Base-by-base conservation (phyloP, 306 rosid genomes). In the apple (Malus domestica) region DNA sequence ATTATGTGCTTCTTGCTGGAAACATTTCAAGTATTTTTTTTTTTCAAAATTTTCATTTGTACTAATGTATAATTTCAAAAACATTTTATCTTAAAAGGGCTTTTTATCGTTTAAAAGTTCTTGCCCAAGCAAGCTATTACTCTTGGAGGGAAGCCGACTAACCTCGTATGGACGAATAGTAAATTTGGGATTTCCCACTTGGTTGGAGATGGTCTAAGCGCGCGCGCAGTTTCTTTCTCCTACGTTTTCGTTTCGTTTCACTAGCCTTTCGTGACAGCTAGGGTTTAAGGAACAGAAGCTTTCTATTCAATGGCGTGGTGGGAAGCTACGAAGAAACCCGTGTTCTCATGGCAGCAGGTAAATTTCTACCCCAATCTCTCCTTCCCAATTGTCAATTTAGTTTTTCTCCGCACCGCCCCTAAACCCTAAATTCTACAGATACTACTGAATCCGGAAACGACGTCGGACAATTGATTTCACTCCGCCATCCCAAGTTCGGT, bases 401-500 rank as follows among this genome's bases (percentile, higher is more conserved):
- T 61, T 9, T 70, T 35, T 44, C 12, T 71, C 14, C 8, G 12
- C 52, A 35, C 20, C 18, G 22, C 40, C 42, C 42, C 8, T 46
- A 44, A 23, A 14, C 68, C 14, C 27, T 59, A 20, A 38, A 9
- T 9, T 58, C 38, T 83, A 52, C 86, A 94, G 98, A 85, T 81
- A 79, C 83, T 73, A 86, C 82, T 64, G 68, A 68, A 27, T 33
- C 74, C 77, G 91, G 84, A 86, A 71, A 86, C 84, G 89, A 85
- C 40, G 61, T 33, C 32, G 97, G 96, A 62, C 81, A 46, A 15
- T 63, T 88, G 73, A 77, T 92, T 25, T 76, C 74, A 3, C 93
- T 95, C 40, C 92, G 96, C 69, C 96, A 90, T 83, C 97, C 98
- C 61, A 90, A 90, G 79, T 86, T 91, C 64, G 97, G 98, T 92